Conservation (phyloP, 2,329 filamentous ascomycete species). For the Onygena corvina region DNA sequence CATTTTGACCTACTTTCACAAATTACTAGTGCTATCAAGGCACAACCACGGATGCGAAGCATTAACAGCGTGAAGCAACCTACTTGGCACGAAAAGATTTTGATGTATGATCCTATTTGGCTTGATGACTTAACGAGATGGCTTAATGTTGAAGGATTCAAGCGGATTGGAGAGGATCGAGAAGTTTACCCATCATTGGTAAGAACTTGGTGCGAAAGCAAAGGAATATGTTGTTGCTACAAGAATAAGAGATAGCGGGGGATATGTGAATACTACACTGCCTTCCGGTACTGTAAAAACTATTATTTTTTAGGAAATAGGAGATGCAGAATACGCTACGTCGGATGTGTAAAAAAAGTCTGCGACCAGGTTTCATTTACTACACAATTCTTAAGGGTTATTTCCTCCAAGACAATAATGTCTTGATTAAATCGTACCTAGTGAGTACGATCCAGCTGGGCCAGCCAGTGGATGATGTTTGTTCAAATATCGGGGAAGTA, state of each 20-base stretch:
- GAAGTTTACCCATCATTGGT: conserved; percentile 55
- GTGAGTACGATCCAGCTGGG: too few species aligned
- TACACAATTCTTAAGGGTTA: too few species aligned
- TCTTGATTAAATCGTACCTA: too few species aligned
- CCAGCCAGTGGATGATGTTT: too few species aligned
- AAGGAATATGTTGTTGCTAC: conserved; percentile 65
- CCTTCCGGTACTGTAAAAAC: too few species aligned
- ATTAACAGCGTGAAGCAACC: conserved; percentile 33
- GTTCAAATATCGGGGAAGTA: conserved; percentile 1
- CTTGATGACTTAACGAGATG: conserved; percentile 74
- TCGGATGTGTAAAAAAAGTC: too few species aligned
- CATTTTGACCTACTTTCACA: conserved; percentile 32
- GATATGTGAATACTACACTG: neutral
- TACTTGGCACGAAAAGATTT: conserved; percentile 84
- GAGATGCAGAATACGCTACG: too few species aligned
- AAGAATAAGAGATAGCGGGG: neutral
- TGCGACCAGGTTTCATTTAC: too few species aligned
- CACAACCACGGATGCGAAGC: conserved; percentile 25
- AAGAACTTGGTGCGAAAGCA: conserved; percentile 80
- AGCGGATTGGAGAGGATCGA: conserved; percentile 50
- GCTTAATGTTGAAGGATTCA: conserved; percentile 62
- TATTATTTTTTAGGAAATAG: too few species aligned
- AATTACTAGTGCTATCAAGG: conserved; percentile 40
- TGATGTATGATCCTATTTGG: conserved; percentile 83
- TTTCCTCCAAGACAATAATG: too few species aligned